Evolutionary conservation across 192 early-diverging fungal genomes (phyloP), one percentile per base, ranked within the genome.

Genomic region (Mortierella antarctica): DNA sequence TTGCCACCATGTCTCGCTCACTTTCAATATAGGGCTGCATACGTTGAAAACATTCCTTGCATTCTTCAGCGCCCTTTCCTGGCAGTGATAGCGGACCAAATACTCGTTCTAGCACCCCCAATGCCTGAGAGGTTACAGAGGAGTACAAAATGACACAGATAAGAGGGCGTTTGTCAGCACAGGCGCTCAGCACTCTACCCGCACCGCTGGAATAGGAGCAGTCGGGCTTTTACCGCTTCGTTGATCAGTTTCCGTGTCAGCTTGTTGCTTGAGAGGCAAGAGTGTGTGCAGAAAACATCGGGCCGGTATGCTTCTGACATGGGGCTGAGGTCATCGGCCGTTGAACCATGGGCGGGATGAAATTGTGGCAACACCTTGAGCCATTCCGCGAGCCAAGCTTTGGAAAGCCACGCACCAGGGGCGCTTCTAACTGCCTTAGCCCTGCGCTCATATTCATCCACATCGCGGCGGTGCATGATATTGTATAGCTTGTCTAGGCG

Each of bases 401-500:
- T 71, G 44, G 77, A 80, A 49, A 80, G 48, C 77, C 77, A 80
- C 1, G 21, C 64, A 18, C 42, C 45, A n/a, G 48, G 2, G 17
- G 70, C 11, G 18, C 65, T 68, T 31, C 53, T 44, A 3, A 40
- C 57, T 0, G 53, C 56, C 23, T 72, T 80, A 4, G 41, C 12
- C 40, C 57, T 45, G 8, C 58, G 56, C 9, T 72, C 70, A 51
- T 76, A 68, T 23, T 64, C 65, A 0, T 83, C 82, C 1, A 66
- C 20, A 21, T 83, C 82, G 58, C 52, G 44, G 4, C 62, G 67
- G 20, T 83, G 82, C 5, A 52, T 44, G 6, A 76, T 47, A 8
- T 13, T 17, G n/a, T 83, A 83, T 17, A 76, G 69, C 46, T 83
- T 83, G 57, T 76, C 74, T 71, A 51, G 31, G 31, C 31, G 31